Evolutionary conservation across 768 basidiomycete genomes (phyloP).

Genomic region (Tricholomella constricta): DNA sequence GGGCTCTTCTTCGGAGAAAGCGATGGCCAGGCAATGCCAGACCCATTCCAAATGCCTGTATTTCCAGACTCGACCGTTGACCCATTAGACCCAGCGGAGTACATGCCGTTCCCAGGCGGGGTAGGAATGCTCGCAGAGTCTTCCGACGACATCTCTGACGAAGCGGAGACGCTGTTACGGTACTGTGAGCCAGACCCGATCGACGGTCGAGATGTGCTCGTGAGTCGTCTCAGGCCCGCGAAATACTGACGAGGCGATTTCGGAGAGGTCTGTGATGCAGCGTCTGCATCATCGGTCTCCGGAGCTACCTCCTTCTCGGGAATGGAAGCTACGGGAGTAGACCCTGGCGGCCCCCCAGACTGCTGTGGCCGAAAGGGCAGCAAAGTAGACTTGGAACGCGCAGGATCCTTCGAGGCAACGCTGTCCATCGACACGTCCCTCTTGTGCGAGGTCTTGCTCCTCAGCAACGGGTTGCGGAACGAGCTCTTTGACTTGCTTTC

Average conservation of each 20-base stretch:
- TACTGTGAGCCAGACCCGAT: conserved; percentile 41
- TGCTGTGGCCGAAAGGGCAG: conserved; percentile 12
- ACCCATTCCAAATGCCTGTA: conserved; percentile 21
- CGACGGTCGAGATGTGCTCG: conserved; percentile 40
- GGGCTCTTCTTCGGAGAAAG: conserved; percentile 54
- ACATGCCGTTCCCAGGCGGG: conserved; percentile 50
- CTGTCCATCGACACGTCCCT: conserved; percentile 7
- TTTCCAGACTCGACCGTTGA: conserved; percentile 35
- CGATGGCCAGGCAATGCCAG: conserved; percentile 48
- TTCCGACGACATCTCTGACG: conserved; percentile 67
- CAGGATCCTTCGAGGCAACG: conserved; percentile 5
- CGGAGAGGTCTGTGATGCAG: conserved; percentile 46
- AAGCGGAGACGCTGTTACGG: conserved; percentile 60
- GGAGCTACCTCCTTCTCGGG: conserved; percentile 10
- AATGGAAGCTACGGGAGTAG: conserved; percentile 1
- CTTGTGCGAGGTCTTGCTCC: conserved; percentile 14
- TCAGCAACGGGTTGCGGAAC: conserved; percentile 13
- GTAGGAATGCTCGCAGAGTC: conserved; percentile 64
- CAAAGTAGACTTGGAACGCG: conserved; percentile 7
- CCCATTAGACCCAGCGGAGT: conserved; percentile 30
- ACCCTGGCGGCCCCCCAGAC: neutral
- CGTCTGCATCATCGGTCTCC: conserved; percentile 12
- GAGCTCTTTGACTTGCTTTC: conserved; percentile 17
- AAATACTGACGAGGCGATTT: conserved; percentile 56
- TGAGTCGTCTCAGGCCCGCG: conserved; percentile 48